Evolutionary conservation across 768 basidiomycete genomes (phyloP).

Genomic region (Coprinopsis sp.): DNA sequence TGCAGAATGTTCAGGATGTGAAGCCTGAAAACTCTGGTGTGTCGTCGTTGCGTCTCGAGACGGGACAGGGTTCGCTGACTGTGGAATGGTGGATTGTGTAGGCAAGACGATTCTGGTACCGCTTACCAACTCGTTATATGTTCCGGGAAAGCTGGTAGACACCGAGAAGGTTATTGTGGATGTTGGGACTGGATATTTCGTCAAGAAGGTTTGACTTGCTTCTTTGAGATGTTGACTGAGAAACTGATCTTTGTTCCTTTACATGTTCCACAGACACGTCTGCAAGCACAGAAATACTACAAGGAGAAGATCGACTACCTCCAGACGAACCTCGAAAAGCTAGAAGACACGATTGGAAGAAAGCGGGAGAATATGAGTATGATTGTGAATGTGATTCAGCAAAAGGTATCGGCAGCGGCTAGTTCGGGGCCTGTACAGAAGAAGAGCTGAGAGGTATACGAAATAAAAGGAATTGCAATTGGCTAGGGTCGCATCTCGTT

Average conservation of each 20-base stretch:
- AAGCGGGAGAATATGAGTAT: constrained; percentile 88
- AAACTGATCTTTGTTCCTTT: too few relatives aligned
- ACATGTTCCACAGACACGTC: constrained; percentile 2
- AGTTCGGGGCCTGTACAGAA: not conserved
- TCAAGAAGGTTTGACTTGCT: constrained; percentile 92
- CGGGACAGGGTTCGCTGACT: not conserved
- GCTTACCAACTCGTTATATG: constrained; percentile 90
- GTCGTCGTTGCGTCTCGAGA: too few relatives aligned
- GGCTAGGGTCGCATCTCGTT: too few relatives aligned
- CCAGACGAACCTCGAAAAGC: constrained; percentile 72
- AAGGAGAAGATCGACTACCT: constrained; percentile 31
- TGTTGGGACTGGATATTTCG: constrained; percentile 94
- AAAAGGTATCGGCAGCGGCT: constrained; percentile 29
- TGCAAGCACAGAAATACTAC: constrained; percentile 3
- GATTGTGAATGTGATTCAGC: constrained; percentile 69
- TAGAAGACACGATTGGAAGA: constrained; percentile 86
- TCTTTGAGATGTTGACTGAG: too few relatives aligned
- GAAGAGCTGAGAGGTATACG: too few relatives aligned
- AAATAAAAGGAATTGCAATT: too few relatives aligned
- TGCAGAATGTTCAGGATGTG: constrained; percentile 73
- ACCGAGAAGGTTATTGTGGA: constrained; percentile 88
- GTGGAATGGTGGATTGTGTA: constrained; percentile 23
- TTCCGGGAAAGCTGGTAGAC: constrained; percentile 85
- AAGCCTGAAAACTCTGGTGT: constrained; percentile 63
- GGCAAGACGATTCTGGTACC: constrained; percentile 90